Evolutionary conservation across 2,329 filamentous ascomycete species (phyloP).

Genomic region (Fusarium decemcellulare): DNA sequence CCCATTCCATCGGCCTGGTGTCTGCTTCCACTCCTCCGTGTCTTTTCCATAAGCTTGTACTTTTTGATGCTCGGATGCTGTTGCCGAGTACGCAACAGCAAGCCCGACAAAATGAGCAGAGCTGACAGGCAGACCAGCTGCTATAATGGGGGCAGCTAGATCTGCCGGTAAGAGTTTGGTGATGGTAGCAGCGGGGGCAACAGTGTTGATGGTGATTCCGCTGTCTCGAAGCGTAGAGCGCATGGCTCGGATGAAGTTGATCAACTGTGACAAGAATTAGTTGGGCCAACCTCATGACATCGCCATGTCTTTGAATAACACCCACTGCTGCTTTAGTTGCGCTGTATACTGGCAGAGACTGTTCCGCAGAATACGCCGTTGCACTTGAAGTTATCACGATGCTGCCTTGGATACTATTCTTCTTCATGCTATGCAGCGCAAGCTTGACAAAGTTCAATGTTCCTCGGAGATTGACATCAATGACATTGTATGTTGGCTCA

Average conservation of each 20-base stretch:
- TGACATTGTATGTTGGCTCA: neutral
- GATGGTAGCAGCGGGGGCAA: neutral
- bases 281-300: neutral
- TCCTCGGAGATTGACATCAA: neutral
- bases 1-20: neutral
- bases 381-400: neutral
- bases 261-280: neutral
- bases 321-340: neutral
- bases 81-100: neutral
- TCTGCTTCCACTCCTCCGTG: neutral
- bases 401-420: neutral
- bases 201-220: neutral
- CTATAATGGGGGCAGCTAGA: neutral
- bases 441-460: neutral
- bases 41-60: neutral
- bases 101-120: neutral
- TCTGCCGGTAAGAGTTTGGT: neutral
- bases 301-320: too few relatives aligned
- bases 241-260: neutral
- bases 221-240: neutral
- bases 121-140: neutral
- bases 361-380: neutral
- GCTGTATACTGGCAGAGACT: neutral
- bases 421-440: neutral
- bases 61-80: neutral